phyloP scores from a whole-genome alignment of 345 rosid species.

The Citrus trifoliata region DNA sequence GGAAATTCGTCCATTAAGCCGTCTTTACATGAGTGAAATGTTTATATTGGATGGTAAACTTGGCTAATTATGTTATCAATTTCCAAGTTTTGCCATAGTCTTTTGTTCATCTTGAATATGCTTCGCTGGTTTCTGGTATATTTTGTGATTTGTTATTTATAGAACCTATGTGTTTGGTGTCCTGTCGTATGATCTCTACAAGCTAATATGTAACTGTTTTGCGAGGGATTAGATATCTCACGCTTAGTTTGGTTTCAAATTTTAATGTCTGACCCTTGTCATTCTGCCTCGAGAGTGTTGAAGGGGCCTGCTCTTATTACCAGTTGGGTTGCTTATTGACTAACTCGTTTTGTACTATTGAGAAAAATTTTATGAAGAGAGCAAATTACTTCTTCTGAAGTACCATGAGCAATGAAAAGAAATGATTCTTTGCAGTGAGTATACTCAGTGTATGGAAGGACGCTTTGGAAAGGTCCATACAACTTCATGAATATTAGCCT shows the following conservation, averaged over 20 bases:
- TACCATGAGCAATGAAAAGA: background rate
- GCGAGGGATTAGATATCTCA: constrained; percentile 30
- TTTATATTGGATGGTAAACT: constrained; percentile 32
- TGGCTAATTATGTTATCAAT: constrained; percentile 21
- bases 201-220: constrained; percentile 40
- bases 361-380: background rate
- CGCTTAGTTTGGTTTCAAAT: constrained; percentile 19
- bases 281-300: constrained; percentile 14
- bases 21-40: constrained; percentile 23
- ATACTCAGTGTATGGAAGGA: background rate
- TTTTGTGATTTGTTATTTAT: constrained; percentile 30
- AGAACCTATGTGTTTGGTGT: constrained; percentile 29
- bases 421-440: background rate
- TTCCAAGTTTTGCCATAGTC: constrained; percentile 28
- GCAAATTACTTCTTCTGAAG: background rate
- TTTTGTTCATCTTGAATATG: constrained; percentile 17
- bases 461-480: background rate
- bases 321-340: background rate
- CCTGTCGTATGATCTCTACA: constrained; percentile 36
- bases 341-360: background rate
- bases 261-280: constrained; percentile 17
- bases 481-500: too few species aligned
- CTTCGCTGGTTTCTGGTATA: constrained; percentile 18
- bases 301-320: constrained; percentile 7
- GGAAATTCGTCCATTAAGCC: constrained; percentile 9